Evolutionary conservation across 768 basidiomycete genomes (phyloP).

Genomic region (Termitomyces sp.): DNA sequence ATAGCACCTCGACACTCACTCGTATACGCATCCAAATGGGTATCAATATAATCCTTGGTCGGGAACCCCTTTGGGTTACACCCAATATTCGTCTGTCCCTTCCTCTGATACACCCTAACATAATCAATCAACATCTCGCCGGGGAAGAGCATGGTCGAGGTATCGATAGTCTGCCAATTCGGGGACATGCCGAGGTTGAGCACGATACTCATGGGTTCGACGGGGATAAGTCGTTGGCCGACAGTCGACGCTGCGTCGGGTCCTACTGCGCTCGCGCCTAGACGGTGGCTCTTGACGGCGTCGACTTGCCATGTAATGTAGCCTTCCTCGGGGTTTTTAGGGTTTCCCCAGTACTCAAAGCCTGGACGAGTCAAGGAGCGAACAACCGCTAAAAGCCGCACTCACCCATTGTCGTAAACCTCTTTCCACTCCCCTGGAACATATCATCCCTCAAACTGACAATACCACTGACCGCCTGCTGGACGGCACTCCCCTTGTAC

Average conservation of each 20-base stretch:
- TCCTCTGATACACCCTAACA: conserved; percentile 76
- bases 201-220: conserved; percentile 59
- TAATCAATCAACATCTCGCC: conserved; percentile 73
- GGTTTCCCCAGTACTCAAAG: conserved; percentile 75
- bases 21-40: conserved; percentile 53
- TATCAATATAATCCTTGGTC: conserved; percentile 59
- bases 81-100: conserved; percentile 53
- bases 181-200: conserved; percentile 62
- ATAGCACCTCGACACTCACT: conserved; percentile 39
- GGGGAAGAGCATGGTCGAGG: conserved; percentile 61
- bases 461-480: conserved; percentile 1
- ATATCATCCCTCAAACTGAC: conserved; percentile 6
- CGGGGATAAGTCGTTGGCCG: conserved; percentile 53
- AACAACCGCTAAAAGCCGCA: not conserved
- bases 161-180: conserved; percentile 64
- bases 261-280: conserved; percentile 52
- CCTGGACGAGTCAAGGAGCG: conserved; percentile 29
- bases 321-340: conserved; percentile 46
- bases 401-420: conserved; percentile 9
- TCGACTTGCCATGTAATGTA: conserved; percentile 77
- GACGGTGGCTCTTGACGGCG: conserved; percentile 42
- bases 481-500: conserved; percentile 50
- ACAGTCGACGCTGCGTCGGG: conserved; percentile 47
- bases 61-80: conserved; percentile 66
- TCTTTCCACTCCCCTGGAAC: conserved; percentile 12